A percentile compares a stretch with the other conserved stretches of the same genome.
Conservation (phyloP, 2,329 filamentous ascomycete species). For the Exophiala sp. region DNA sequence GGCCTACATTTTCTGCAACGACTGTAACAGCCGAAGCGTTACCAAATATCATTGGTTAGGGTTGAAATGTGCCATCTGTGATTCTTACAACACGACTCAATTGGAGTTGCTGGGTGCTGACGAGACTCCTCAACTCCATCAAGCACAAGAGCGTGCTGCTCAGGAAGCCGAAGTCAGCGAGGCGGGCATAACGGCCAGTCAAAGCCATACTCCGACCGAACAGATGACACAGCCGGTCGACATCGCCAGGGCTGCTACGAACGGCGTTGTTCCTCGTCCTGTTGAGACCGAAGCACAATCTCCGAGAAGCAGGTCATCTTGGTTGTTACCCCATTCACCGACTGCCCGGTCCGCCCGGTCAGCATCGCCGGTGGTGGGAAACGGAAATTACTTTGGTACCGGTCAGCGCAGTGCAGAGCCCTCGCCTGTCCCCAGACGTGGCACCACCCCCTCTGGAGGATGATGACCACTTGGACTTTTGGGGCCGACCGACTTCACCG, state of each 20-base stretch:
- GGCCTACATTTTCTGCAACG: slow-evolving; percentile 85
- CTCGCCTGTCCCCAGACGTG: slow-evolving; percentile 2
- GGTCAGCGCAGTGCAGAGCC: slow-evolving; percentile 32
- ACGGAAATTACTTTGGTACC: slow-evolving; percentile 43
- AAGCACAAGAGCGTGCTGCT: slow-evolving; percentile 20
- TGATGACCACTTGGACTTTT: slow-evolving; percentile 55
- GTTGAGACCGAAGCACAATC: slow-evolving; percentile 20
- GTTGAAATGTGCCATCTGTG: slow-evolving; percentile 66
- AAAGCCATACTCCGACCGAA: slow-evolving; percentile 23
- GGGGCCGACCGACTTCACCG: slow-evolving; percentile 45
- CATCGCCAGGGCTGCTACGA: slow-evolving; percentile 5
- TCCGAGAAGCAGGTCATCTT: slow-evolving; percentile 28
- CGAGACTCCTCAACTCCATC: slow-evolving; percentile 21
- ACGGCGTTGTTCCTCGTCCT: slow-evolving; percentile 17
- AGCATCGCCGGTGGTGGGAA: slow-evolving; percentile 40
- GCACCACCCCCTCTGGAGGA: slow-evolving; percentile 36
- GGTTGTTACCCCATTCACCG: slow-evolving; percentile 33
- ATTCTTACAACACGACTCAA: slow-evolving; percentile 45
- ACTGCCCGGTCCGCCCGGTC: slow-evolving; percentile 33
- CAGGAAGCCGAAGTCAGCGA: slow-evolving; percentile 30
- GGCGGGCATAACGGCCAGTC: slow-evolving; percentile 27
- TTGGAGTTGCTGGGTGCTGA: slow-evolving; percentile 37
- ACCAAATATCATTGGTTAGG: slow-evolving; percentile 93
- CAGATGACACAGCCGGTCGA: slow-evolving; percentile 18
- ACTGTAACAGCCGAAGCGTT: slow-evolving; percentile 81